Conservation (phyloP, 768 basidiomycete genomes). For the Panaeolus papilionaceus region DNA sequence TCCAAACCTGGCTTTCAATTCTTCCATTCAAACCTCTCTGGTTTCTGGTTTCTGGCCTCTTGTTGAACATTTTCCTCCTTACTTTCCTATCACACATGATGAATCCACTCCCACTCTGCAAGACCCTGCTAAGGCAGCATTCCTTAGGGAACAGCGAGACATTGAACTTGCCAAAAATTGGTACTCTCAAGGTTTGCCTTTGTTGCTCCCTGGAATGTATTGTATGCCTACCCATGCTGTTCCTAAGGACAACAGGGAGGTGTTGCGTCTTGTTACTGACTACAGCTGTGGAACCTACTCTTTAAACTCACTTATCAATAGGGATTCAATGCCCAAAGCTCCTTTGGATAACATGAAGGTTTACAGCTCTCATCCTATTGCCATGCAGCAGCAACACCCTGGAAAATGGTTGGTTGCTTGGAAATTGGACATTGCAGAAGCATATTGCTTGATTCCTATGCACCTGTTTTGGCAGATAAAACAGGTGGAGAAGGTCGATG, state of each 20-base stretch:
- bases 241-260: conserved; percentile 34
- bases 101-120: too few species aligned
- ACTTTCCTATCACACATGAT: too few species aligned
- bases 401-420: conserved; percentile 8
- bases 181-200: conserved; percentile 35
- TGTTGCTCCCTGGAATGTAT: conserved; percentile 35
- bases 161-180: conserved; percentile 24
- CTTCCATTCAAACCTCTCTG: too few species aligned
- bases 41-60: too few species aligned
- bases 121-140: not conserved
- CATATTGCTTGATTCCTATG: conserved; percentile 42
- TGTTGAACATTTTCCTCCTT: too few species aligned
- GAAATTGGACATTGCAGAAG: conserved; percentile 45
- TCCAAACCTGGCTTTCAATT: too few species aligned
- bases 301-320: conserved; percentile 32
- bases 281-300: conserved; percentile 36
- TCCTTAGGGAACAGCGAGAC: conserved; percentile 21
- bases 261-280: conserved; percentile 37
- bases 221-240: conserved; percentile 32
- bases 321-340: conserved; percentile 19
- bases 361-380: conserved; percentile 25
- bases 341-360: conserved; percentile 32
- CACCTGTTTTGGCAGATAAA: conserved; percentile 47
- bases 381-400: not conserved
- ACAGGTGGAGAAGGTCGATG: conserved; percentile 38